These are phyloP conservation scores for Epichloe baconii DNA, from an alignment of 2,329 filamentous ascomycete genomes.

Conservation along the genomic window DNA sequence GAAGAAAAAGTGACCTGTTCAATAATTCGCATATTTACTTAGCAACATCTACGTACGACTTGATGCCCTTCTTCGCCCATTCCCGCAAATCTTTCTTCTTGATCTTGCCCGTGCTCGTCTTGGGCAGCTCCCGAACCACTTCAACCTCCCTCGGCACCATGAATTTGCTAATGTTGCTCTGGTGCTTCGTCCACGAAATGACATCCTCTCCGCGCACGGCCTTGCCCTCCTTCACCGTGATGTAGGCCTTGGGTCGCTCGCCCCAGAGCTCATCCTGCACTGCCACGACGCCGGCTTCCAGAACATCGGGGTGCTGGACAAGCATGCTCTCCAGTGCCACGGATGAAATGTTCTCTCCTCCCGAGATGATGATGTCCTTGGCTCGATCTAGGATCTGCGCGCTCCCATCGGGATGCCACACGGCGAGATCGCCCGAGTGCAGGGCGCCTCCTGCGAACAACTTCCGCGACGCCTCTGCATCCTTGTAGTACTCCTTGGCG, in stretches of 20 bases:
- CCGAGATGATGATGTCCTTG: constrained; percentile 97
- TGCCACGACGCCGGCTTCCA: constrained; percentile 85
- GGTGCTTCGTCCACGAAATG: constrained; percentile 73
- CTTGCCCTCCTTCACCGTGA: constrained; percentile 65
- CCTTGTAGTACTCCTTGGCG: constrained; percentile 83
- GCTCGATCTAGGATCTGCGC: constrained; percentile 86
- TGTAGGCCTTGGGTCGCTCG: constrained; percentile 85
- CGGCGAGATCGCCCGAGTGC: constrained; percentile 85
- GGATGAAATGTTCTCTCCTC: constrained; percentile 93
- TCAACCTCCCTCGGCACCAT: constrained; percentile 70
- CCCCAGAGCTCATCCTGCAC: constrained; percentile 87
- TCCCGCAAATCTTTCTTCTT: constrained; percentile 86
- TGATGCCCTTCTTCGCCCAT: constrained; percentile 46
- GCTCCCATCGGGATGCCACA: constrained; percentile 83
- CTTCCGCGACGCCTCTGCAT: constrained; percentile 71
- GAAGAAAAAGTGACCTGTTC: too few species aligned
- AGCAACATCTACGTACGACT: background rate
- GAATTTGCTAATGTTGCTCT: constrained; percentile 74
- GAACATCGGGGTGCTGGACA: constrained; percentile 71
- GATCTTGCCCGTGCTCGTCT: constrained; percentile 94
- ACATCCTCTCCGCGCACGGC: constrained; percentile 41
- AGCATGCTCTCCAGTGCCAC: constrained; percentile 87
- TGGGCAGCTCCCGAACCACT: constrained; percentile 76
- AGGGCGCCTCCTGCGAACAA: constrained; percentile 76
- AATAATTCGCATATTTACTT: too few species aligned